phyloP scores from a whole-genome alignment of 2,329 filamentous ascomycete genomes.

The Exophiala oligosperma region DNA sequence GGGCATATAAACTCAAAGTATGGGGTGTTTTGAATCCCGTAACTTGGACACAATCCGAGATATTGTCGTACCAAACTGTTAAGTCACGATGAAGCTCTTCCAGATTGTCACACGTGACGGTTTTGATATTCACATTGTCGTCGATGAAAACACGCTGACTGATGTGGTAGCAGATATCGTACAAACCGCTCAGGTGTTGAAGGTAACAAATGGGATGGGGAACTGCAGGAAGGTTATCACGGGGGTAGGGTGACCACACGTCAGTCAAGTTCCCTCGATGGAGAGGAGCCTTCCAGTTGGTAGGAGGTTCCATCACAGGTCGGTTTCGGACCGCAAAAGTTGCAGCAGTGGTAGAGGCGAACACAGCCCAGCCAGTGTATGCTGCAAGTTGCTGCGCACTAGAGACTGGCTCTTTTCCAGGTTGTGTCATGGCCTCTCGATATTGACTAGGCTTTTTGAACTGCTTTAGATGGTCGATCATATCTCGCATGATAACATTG shows the following conservation, averaged over 20 bases:
- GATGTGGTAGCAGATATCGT: slow-evolving; percentile 1
- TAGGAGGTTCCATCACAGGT: slow-evolving; percentile 1
- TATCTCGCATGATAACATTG: slow-evolving; percentile 1
- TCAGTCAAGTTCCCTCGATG: background rate
- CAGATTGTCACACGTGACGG: background rate
- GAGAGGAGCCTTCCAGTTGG: background rate
- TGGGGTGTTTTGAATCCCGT: slow-evolving; percentile 1
- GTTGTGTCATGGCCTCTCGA: background rate
- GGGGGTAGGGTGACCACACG: slow-evolving; percentile 2
- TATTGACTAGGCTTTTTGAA: background rate
- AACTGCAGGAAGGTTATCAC: background rate
- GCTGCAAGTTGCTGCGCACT: background rate
- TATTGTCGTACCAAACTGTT: background rate
- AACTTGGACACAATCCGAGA: slow-evolving; percentile 1
- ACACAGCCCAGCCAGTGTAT: slow-evolving; percentile 6
- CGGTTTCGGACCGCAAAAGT: slow-evolving; percentile 4
- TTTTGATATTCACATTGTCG: background rate
- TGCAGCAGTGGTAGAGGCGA: slow-evolving; percentile 5
- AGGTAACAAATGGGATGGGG: slow-evolving; percentile 1
- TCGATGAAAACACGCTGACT: slow-evolving; percentile 4
- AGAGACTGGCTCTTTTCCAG: background rate
- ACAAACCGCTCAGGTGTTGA: background rate
- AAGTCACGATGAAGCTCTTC: slow-evolving; percentile 7
- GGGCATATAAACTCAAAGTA: slow-evolving; percentile 5
- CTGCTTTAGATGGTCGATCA: slow-evolving; percentile 1